phyloP scores from a whole-genome alignment of 345 rosid species.

The Balakata baccata region DNA sequence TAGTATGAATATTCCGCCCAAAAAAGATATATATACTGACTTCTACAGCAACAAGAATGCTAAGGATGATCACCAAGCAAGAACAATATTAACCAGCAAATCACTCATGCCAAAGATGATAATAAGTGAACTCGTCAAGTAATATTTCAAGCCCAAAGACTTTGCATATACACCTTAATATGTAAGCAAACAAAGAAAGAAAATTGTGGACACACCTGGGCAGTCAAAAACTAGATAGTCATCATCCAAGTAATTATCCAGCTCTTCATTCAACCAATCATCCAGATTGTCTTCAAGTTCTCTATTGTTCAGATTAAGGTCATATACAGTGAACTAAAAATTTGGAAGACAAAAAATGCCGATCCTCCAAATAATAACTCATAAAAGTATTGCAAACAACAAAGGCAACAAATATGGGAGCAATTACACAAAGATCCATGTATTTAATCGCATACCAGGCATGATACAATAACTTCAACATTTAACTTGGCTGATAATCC shows the following conservation, averaged over 20 bases:
- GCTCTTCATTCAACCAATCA: conserved; percentile 80
- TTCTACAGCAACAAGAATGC: neutral
- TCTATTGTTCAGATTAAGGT: conserved; percentile 54
- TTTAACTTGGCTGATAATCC: neutral
- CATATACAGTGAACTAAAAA: conserved; percentile 1
- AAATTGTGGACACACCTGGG: conserved; percentile 62
- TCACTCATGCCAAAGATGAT: neutral
- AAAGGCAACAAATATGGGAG: neutral
- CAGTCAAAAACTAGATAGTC: conserved; percentile 88
- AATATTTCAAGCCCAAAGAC: neutral
- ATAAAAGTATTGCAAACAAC: neutral
- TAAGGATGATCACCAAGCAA: neutral
- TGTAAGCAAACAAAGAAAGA: neutral
- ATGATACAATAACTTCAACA: neutral
- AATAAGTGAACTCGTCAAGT: neutral
- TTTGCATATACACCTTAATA: neutral
- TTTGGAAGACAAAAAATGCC: neutral
- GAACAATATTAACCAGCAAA: neutral
- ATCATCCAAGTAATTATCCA: conserved; percentile 82
- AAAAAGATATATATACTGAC: neutral
- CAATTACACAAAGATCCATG: neutral
- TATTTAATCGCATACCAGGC: neutral
- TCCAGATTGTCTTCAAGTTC: conserved; percentile 77
- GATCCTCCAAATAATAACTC: neutral
- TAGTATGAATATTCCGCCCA: neutral